A percentile compares a stretch with the other conserved stretches of the same genome.
Conservation (phyloP, 345 rosid species). For the Microthlaspi erraticum region DNA sequence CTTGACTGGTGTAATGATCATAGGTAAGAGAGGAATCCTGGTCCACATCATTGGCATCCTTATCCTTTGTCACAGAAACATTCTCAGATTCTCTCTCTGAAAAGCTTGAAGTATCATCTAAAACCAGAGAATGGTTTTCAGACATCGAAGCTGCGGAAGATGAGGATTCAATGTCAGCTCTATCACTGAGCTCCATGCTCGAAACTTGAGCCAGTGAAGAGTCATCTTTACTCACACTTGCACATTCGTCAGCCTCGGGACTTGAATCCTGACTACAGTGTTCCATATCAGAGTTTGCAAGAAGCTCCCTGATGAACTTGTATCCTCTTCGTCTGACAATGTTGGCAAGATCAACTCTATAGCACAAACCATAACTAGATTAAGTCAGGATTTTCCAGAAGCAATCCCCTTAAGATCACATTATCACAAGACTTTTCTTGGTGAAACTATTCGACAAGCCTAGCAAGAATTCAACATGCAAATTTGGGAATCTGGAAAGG, state of each 20-base stretch:
- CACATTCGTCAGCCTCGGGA: constrained; percentile 20
- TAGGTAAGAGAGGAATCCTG: constrained; percentile 35
- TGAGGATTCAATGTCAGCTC: constrained; percentile 2
- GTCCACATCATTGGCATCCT: constrained; percentile 24
- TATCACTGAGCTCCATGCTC: constrained; percentile 28
- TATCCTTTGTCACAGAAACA: constrained; percentile 38
- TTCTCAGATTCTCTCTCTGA: constrained; percentile 22
- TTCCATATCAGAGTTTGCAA: constrained; percentile 48
- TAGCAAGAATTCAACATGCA: not conserved
- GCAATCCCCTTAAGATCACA: not conserved
- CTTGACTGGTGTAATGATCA: constrained; percentile 38
- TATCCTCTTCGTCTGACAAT: constrained; percentile 90
- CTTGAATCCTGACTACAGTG: constrained; percentile 41
- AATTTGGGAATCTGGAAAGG: not conserved
- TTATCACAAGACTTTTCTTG: not conserved
- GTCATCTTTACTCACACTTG: constrained; percentile 28
- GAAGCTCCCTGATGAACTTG: constrained; percentile 65
- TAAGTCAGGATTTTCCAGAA: constrained; percentile 4
- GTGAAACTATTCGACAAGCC: not conserved
- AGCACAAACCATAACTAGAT: constrained; percentile 14
- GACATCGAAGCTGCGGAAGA: constrained; percentile 26
- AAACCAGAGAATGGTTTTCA: constrained; percentile 10
- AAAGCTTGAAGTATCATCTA: constrained; percentile 40
- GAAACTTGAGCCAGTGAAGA: constrained; percentile 35
- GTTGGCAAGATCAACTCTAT: constrained; percentile 87